phyloP scores from a whole-genome alignment of 2,329 filamentous ascomycete genomes.

The Acrocalymma vagum region DNA sequence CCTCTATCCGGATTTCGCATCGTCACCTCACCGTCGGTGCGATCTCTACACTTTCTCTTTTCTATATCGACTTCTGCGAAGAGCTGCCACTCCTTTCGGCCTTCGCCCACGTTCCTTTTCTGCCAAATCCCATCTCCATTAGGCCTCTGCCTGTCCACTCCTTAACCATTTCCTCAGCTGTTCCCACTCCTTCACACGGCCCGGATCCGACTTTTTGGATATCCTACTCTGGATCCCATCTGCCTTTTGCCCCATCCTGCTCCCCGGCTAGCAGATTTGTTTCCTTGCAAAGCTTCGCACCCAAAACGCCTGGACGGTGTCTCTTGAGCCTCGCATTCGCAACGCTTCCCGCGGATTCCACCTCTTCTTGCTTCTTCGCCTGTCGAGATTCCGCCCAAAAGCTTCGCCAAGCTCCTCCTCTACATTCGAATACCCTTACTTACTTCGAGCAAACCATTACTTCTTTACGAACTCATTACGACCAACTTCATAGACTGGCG shows the following conservation, averaged over 20 bases:
- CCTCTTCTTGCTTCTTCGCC: too few species aligned
- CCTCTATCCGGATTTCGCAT: conserved; percentile 43
- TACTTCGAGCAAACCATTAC: too few species aligned
- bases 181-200: conserved; percentile 36
- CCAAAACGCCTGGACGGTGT: conserved; percentile 49
- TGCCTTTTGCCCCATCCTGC: too few species aligned
- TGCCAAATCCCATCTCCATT: conserved; percentile 33
- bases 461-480: too few species aligned
- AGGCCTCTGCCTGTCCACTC: conserved; percentile 51
- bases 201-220: conserved; percentile 48
- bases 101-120: conserved; percentile 51
- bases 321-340: conserved; percentile 33
- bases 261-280: conserved; percentile 48
- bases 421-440: too few species aligned
- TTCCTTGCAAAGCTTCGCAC: conserved; percentile 35
- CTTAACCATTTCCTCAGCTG: conserved; percentile 37
- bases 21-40: conserved; percentile 45
- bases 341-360: conserved; percentile 28
- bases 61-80: conserved; percentile 48
- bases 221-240: conserved; percentile 39
- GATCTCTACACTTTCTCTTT: conserved; percentile 48
- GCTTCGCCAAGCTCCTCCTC: conserved; percentile 24
- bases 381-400: conserved; percentile 33
- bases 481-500: too few species aligned
- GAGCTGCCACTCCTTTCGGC: conserved; percentile 53